Conservation (phyloP, 2,329 filamentous ascomycete genomes). For the Fusarium nodosum region DNA sequence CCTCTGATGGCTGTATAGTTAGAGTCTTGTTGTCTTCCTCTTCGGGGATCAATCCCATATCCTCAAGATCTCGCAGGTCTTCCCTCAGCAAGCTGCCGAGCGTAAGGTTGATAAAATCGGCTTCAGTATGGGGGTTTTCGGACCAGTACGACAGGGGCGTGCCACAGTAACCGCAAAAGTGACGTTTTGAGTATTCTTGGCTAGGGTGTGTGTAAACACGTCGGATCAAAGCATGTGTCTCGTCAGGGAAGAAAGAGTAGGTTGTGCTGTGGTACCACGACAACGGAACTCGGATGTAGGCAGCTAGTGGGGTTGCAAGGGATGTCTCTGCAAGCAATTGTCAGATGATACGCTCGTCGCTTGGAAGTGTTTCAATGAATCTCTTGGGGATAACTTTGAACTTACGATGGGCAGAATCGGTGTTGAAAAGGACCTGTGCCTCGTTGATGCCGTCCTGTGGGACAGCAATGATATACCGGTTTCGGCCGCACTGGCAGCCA, state of each 20-base stretch:
- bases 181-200: constrained; percentile 72
- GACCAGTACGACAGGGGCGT: constrained; percentile 88
- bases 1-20: constrained; percentile 6
- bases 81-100: constrained; percentile 81
- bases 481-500: constrained; percentile 87
- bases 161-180: constrained; percentile 94
- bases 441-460: constrained; percentile 69
- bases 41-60: constrained; percentile 78
- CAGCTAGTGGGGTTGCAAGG: constrained; percentile 79
- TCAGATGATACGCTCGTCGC: constrained; percentile 23
- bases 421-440: constrained; percentile 81
- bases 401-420: constrained; percentile 78
- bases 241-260: constrained; percentile 81
- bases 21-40: constrained; percentile 50
- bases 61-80: constrained; percentile 79
- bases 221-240: constrained; percentile 76
- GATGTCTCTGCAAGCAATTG: constrained; percentile 65
- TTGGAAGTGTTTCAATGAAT: constrained; percentile 9
- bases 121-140: constrained; percentile 77
- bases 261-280: constrained; percentile 84
- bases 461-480: constrained; percentile 81
- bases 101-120: constrained; percentile 83
- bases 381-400: constrained; percentile 39
- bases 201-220: constrained; percentile 73
- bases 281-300: constrained; percentile 86